Percentiles rank a stretch among this genome's conserved stretches.
phyloP scores from a whole-genome alignment of 768 basidiomycete species.

The Podaxis pistillaris region DNA sequence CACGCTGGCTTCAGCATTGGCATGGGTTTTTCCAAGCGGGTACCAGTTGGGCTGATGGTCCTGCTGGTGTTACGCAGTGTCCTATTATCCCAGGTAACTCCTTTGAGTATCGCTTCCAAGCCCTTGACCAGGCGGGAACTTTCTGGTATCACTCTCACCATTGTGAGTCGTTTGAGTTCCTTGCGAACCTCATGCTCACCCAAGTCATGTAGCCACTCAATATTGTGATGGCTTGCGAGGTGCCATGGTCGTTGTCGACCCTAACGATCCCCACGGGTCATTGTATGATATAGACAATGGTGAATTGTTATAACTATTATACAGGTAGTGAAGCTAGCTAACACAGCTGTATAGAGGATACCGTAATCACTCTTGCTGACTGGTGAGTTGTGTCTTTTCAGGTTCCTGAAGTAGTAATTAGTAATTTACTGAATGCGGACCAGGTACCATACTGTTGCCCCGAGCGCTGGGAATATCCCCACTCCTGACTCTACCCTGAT shows the following conservation, averaged over 20 bases:
- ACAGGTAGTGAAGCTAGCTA: not conserved
- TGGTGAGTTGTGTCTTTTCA: slow-evolving; percentile 30
- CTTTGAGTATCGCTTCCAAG: slow-evolving; percentile 40
- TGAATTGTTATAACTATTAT: not conserved
- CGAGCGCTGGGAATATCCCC: slow-evolving; percentile 19
- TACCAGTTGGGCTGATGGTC: slow-evolving; percentile 32
- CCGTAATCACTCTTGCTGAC: slow-evolving; percentile 49
- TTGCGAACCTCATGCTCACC: not conserved
- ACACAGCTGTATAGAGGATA: slow-evolving; percentile 20
- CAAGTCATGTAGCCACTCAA: slow-evolving; percentile 15
- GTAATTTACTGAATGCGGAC: too few relatives aligned
- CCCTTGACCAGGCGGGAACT: slow-evolving; percentile 37
- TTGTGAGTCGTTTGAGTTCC: not conserved
- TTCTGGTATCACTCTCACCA: slow-evolving; percentile 38
- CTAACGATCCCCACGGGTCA: slow-evolving; percentile 17
- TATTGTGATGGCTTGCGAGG: slow-evolving; percentile 26
- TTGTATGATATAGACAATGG: slow-evolving; percentile 27
- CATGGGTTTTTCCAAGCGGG: slow-evolving; percentile 32
- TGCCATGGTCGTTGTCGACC: slow-evolving; percentile 22
- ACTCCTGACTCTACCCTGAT: slow-evolving; percentile 43
- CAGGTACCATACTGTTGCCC: slow-evolving; percentile 36
- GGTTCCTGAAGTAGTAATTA: not conserved
- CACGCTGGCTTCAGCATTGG: slow-evolving; percentile 25
- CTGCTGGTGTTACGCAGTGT: slow-evolving; percentile 38
- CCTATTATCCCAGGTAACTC: slow-evolving; percentile 37